Evolutionary conservation across 768 basidiomycete species (phyloP).

Genomic region (Leccinellum rugosiceps): DNA sequence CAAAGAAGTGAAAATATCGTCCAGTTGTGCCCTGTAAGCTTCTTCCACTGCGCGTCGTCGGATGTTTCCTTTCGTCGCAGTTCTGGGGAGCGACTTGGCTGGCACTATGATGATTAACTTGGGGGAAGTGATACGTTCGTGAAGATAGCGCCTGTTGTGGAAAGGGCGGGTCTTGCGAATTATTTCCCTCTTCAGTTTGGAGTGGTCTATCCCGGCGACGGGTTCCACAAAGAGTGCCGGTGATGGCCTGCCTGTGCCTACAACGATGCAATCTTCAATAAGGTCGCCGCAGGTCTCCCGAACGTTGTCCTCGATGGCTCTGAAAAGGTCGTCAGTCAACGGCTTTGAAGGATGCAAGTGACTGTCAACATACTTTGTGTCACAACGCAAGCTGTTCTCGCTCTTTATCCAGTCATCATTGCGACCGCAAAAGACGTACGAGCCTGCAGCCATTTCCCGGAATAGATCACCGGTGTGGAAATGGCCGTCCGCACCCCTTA

Average conservation of each 20-base stretch:
- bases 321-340: conserved; percentile 21
- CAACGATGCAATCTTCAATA: conserved; percentile 72
- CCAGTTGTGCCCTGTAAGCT: conserved; percentile 52
- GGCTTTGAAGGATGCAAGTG: background rate
- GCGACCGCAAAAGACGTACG: conserved; percentile 65
- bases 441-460: conserved; percentile 54
- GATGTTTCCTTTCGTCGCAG: conserved; percentile 80
- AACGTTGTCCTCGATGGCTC: conserved; percentile 76
- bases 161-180: conserved; percentile 70
- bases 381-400: conserved; percentile 73
- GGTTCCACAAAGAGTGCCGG: conserved; percentile 77
- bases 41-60: conserved; percentile 76
- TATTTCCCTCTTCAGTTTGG: conserved; percentile 66
- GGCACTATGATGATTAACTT: conserved; percentile 69
- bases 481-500: conserved; percentile 61
- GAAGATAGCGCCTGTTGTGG: conserved; percentile 71
- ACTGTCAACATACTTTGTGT: conserved; percentile 52
- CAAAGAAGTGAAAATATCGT: conserved; percentile 48
- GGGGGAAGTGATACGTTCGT: conserved; percentile 67
- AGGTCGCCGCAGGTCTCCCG: conserved; percentile 61
- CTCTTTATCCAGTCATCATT: conserved; percentile 88
- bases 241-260: conserved; percentile 72
- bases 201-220: conserved; percentile 46
- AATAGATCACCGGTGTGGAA: conserved; percentile 86
- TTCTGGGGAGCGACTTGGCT: conserved; percentile 65